Evolutionary conservation across 805 yeast species (phyloP).

Genomic region (Maudiozyma serrabonitensis): DNA sequence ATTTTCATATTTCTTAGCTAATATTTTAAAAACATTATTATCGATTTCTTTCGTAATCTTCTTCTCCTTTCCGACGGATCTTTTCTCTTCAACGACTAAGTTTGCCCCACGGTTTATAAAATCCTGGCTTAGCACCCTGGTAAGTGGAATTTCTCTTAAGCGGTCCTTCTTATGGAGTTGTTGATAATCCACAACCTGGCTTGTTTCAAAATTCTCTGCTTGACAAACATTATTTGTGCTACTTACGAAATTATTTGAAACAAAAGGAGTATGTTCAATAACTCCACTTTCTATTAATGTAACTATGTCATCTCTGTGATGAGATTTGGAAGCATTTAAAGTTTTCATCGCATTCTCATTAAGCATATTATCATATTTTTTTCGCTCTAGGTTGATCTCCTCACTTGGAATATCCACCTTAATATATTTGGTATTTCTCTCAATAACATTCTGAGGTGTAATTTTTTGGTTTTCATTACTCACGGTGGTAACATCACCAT

Average conservation of each 20-base stretch:
- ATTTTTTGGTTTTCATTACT: not conserved
- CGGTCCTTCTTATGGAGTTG: constrained; percentile 18
- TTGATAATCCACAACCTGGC: constrained; percentile 17
- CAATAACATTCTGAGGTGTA: constrained; percentile 1
- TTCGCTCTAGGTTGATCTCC: not conserved
- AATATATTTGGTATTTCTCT: too few relatives aligned
- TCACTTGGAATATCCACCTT: too few relatives aligned
- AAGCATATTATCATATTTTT: constrained; percentile 12
- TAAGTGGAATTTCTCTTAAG: not conserved
- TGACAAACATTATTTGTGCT: constrained; percentile 26
- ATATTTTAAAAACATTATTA: too few relatives aligned
- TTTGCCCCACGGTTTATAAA: not conserved
- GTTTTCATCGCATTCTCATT: constrained; percentile 7
- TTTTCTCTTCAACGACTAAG: not conserved
- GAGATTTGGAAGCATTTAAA: constrained; percentile 4
- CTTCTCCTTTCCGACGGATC: not conserved
- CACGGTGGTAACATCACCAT: not conserved
- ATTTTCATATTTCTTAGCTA: too few relatives aligned
- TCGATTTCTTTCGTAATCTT: not conserved
- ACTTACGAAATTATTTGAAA: constrained; percentile 11
- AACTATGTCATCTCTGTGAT: constrained; percentile 6
- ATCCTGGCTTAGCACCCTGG: not conserved
- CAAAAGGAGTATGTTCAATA: constrained; percentile 14
- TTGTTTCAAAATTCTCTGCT: constrained; percentile 17
- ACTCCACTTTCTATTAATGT: constrained; percentile 17